Evolutionary conservation across 495 filamentous ascomycete genomes (phyloP), one percentile per base, ranked within the genome.

Genomic region (Penicillium tannophilum): DNA sequence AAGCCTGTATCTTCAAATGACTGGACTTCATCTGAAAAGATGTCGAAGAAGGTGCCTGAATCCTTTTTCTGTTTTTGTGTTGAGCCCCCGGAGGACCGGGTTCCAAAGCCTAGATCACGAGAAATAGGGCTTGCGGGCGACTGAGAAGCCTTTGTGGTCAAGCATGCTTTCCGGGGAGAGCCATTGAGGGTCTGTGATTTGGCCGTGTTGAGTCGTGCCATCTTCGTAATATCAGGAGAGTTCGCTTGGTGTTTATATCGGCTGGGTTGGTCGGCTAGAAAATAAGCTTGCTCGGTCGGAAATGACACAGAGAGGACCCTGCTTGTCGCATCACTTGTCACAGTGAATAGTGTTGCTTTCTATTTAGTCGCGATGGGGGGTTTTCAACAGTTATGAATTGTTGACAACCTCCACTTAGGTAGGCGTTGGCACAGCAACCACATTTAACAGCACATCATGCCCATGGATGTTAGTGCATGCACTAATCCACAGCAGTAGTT

Each of bases 1-100:
- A 7, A 10, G 12, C 47, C 16, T 41, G 23, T 33, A 16, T n/a
- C 54, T 5, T 70, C 69, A 8, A 61, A 59, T 3, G 54, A n/a
- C 4, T 56, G 55, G 33, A 70, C 67, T 10, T 53, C 62, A 23
- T 78, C 75, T 10, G 70, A 55, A 35, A 76, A 74, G 36, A 76
- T 75, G 42, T 74, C 64, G 28, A 76, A 76, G 4, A 49, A 26
- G 4, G 57, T 39, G 19, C 68, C 61, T 0, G 66, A 63, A 4
- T 59, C 44, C 26, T 60, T 68, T 30, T 31, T 58, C 28, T 60
- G 43, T 28, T 54, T 56, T 58, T 49, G 59, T 26, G 56, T 49
- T 19, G 60, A 54, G 23, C 19, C 48, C 50, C 56, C 48, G n/a
- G 54, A 35, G 14, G 19, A 28, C 3, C 52, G 39, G 23, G 12